Percentiles rank a stretch among this genome's conserved stretches.
These are phyloP conservation scores for Passalora sequoiae DNA, from an alignment of 2,329 filamentous ascomycete genomes.

Conservation along the genomic window DNA sequence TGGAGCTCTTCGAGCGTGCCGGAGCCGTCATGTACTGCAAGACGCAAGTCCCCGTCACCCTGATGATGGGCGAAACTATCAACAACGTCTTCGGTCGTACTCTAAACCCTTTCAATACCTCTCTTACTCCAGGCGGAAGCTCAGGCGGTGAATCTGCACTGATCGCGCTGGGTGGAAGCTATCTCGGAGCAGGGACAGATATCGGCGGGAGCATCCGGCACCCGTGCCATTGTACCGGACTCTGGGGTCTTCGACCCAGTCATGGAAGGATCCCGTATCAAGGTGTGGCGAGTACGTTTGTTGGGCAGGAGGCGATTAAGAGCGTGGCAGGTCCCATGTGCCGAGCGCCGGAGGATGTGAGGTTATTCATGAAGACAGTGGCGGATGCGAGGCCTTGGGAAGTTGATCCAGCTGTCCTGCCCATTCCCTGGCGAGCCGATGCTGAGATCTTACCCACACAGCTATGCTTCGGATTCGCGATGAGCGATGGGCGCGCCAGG, in stretches of 20 bases:
- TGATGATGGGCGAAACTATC: slow-evolving; percentile 39
- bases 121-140: slow-evolving; percentile 58
- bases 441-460: slow-evolving; percentile 8
- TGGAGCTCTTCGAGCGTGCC: slow-evolving; percentile 40
- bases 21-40: slow-evolving; percentile 51
- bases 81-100: slow-evolving; percentile 42
- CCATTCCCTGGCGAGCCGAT: slow-evolving; percentile 11
- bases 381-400: slow-evolving; percentile 9
- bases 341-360: slow-evolving; percentile 8
- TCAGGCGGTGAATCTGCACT: slow-evolving; percentile 62
- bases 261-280: slow-evolving; percentile 42
- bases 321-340: slow-evolving; percentile 15
- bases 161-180: slow-evolving; percentile 53
- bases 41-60: slow-evolving; percentile 52
- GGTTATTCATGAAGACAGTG: slow-evolving; percentile 12
- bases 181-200: slow-evolving; percentile 60
- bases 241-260: slow-evolving; percentile 31
- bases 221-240: slow-evolving; percentile 67
- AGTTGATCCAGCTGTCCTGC: slow-evolving; percentile 10
- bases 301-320: slow-evolving; percentile 40
- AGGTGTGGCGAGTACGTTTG: slow-evolving; percentile 32
- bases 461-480: slow-evolving; percentile 15
- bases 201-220: slow-evolving; percentile 64
- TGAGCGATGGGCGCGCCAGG: slow-evolving; percentile 5
- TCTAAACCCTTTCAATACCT: slow-evolving; percentile 58